These are phyloP conservation scores for Pseudoscleropodium purum DNA, from an alignment of 225 moss, liverwort and hornwort genomes.

Conservation along the genomic window DNA sequence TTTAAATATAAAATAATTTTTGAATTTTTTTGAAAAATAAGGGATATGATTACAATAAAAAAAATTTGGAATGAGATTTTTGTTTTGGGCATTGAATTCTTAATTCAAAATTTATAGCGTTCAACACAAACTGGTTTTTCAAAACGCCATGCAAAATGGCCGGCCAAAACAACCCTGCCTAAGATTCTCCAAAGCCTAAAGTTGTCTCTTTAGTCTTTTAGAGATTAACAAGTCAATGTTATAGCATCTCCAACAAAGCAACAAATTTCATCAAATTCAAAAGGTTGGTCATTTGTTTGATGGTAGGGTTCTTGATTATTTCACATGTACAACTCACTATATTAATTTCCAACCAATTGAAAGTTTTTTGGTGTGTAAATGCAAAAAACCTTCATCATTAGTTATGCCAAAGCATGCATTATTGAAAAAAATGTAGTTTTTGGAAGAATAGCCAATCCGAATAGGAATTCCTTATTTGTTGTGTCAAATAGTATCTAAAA, in stretches of 20 bases:
- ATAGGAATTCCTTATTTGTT: background rate
- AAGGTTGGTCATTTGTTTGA: background rate
- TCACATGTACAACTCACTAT: background rate
- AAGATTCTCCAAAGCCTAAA: no score
- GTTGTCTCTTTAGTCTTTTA: fast-evolving
- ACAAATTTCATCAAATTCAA: background rate
- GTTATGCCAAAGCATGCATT: background rate
- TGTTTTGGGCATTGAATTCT: no score
- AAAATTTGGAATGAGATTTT: no score
- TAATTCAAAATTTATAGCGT: no score
- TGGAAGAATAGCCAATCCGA: background rate
- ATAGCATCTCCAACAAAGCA: background rate
- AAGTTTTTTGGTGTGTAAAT: background rate
- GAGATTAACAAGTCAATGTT: fast-evolving
- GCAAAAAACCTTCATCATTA: background rate
- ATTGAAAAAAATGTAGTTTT: background rate
- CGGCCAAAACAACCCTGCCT: no score
- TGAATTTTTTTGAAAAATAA: no score
- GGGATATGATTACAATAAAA: no score
- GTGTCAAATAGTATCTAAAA: background rate
- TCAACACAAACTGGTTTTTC: no score
- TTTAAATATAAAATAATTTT: no score
- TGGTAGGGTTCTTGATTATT: fast-evolving
- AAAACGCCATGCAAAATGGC: no score
- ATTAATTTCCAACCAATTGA: background rate